A percentile compares a stretch with the other conserved stretches of the same genome.
Evolutionary conservation across 108 stramenopile genomes (phyloP).

Genomic region (Mayamaea pseudoterrestris): DNA sequence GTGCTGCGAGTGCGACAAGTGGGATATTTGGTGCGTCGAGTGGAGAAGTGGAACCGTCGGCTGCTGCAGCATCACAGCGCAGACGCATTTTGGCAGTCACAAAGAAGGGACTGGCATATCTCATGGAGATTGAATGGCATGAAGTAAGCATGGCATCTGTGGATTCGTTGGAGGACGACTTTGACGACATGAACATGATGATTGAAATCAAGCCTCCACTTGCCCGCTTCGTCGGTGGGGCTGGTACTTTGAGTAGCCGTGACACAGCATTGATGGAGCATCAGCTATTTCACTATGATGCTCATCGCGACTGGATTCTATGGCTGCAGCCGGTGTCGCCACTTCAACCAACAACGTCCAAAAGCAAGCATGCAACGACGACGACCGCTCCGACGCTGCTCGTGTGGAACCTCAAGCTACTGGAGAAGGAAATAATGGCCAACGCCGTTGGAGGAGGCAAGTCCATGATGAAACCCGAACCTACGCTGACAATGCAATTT

Average conservation of each 20-base stretch:
- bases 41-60: too few species aligned
- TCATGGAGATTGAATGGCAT: conserved; percentile 46
- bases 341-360: not conserved
- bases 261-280: conserved; percentile 23
- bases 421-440: conserved; percentile 7
- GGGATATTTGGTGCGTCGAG: not conserved
- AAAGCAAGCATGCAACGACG: too few species aligned
- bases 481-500: conserved; percentile 20
- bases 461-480: conserved; percentile 8
- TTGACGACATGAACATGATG: conserved; percentile 14
- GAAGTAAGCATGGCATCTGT: too few species aligned
- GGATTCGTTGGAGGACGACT: too few species aligned
- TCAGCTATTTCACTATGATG: conserved; percentile 33
- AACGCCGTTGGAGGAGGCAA: not conserved
- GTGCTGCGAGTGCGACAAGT: not conserved
- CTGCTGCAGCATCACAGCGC: not conserved
- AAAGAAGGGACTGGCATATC: conserved; percentile 38
- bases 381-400: conserved; percentile 19
- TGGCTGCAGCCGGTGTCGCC: conserved; percentile 31
- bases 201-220: conserved; percentile 32
- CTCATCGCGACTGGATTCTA: conserved; percentile 42
- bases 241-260: not conserved
- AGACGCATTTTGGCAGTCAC: conserved; percentile 30
- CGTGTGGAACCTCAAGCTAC: conserved; percentile 30
- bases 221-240: conserved; percentile 36